phyloP scores from a whole-genome alignment of 352 stramenopile species.

The Phytophthora colocasiae region DNA sequence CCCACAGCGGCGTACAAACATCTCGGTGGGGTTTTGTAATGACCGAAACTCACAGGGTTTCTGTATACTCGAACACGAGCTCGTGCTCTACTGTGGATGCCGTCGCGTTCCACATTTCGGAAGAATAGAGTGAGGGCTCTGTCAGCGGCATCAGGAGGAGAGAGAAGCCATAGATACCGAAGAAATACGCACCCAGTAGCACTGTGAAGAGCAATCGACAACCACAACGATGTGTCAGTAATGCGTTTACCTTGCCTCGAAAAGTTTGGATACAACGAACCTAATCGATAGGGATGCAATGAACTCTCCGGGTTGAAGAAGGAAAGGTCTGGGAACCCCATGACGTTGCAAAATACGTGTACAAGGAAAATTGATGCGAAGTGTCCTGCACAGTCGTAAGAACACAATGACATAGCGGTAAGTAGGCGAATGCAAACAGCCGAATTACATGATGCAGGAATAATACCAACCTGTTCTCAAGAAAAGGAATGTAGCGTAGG shows the following conservation, averaged over 20 bases:
- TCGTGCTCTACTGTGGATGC: constrained; percentile 53
- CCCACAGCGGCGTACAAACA: constrained; percentile 18
- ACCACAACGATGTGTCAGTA: constrained; percentile 7
- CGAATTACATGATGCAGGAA: background rate
- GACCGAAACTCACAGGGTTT: constrained; percentile 40
- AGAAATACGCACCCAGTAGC: constrained; percentile 82
- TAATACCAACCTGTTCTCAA: constrained; percentile 78
- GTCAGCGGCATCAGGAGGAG: constrained; percentile 78
- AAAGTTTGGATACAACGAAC: constrained; percentile 31
- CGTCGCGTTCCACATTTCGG: constrained; percentile 84
- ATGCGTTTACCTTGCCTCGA: background rate
- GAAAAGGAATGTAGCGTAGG: constrained; percentile 95
- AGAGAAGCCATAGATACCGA: constrained; percentile 85
- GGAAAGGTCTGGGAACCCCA: constrained; percentile 93
- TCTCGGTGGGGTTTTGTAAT: background rate
- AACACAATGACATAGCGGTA: background rate
- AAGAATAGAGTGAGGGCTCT: constrained; percentile 82
- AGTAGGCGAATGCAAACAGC: constrained; percentile 1
- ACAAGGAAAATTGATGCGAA: constrained; percentile 90
- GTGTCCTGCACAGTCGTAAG: constrained; percentile 54
- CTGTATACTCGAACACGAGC: constrained; percentile 50
- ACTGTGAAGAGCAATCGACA: constrained; percentile 39
- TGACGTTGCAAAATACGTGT: constrained; percentile 96
- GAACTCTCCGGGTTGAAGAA: constrained; percentile 84
- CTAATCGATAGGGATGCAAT: constrained; percentile 80